Evolutionary conservation across 2,329 filamentous ascomycete genomes (phyloP).

Genomic region (Fusarium oligoseptatum): DNA sequence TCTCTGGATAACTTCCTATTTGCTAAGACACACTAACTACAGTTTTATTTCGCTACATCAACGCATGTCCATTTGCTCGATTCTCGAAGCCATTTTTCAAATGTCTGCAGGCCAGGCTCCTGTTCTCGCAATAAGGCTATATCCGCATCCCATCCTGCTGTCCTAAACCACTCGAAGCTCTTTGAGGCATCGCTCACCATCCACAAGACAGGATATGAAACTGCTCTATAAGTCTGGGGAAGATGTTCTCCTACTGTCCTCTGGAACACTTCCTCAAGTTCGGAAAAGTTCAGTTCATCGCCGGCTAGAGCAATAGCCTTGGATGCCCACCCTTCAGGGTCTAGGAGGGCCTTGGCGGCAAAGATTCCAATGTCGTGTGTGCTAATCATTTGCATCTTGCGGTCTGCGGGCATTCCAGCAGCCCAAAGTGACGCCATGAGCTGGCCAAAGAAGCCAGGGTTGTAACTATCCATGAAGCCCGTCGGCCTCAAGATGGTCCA

Average conservation of each 20-base stretch:
- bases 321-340: slow-evolving; percentile 7
- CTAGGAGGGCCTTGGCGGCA: slow-evolving; percentile 14
- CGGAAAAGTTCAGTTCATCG: slow-evolving; percentile 18
- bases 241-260: slow-evolving; percentile 7
- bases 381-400: slow-evolving; percentile 44
- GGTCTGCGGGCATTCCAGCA: slow-evolving; percentile 40
- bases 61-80: slow-evolving; percentile 36
- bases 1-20: neutral
- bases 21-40: neutral
- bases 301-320: slow-evolving; percentile 17
- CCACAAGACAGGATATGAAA: slow-evolving; percentile 24
- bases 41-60: neutral
- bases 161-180: slow-evolving; percentile 36
- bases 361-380: slow-evolving; percentile 44
- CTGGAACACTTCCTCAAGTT: slow-evolving; percentile 14
- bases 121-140: slow-evolving; percentile 1
- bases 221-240: slow-evolving; percentile 7
- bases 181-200: slow-evolving; percentile 20
- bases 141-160: slow-evolving; percentile 26
- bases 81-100: slow-evolving; percentile 37
- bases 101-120: slow-evolving; percentile 20
- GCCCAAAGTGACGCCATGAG: slow-evolving; percentile 46
- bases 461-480: slow-evolving; percentile 48
- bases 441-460: slow-evolving; percentile 41
- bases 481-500: slow-evolving; percentile 47